These are phyloP conservation scores for Russula ochroleuca DNA, from an alignment of 768 basidiomycete genomes.

Conservation along the genomic window DNA sequence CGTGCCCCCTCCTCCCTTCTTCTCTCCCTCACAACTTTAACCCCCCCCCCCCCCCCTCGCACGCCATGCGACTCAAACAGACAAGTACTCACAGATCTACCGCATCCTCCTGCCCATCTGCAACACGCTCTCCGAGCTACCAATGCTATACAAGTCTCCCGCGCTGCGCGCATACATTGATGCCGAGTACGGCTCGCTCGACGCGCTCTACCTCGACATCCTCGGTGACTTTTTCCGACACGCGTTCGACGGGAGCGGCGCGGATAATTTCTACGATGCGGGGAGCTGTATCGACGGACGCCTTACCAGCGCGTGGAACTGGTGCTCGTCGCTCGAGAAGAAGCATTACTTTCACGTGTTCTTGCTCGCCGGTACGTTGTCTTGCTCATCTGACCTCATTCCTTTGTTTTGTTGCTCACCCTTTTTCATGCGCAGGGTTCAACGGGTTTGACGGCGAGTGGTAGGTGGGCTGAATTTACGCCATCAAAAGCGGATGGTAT, in stretches of 20 bases:
- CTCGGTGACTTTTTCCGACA: slow-evolving; percentile 83
- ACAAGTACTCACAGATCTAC: slow-evolving; percentile 91
- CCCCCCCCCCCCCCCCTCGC: not conserved
- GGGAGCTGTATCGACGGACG: slow-evolving; percentile 82
- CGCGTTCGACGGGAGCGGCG: slow-evolving; percentile 87
- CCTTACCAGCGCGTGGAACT: slow-evolving; percentile 88
- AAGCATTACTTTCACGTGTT: slow-evolving; percentile 81
- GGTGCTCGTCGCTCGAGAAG: slow-evolving; percentile 83
- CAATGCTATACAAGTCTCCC: slow-evolving; percentile 59
- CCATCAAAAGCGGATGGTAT: not conserved
- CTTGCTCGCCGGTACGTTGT: slow-evolving; percentile 60
- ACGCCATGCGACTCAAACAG: slow-evolving; percentile 29
- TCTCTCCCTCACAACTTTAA: not conserved
- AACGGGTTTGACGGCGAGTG: slow-evolving; percentile 84
- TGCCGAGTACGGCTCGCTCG: slow-evolving; percentile 73
- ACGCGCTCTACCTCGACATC: slow-evolving; percentile 65
- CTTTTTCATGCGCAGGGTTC: slow-evolving; percentile 48
- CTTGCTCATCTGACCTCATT: not conserved
- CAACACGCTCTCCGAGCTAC: slow-evolving; percentile 73
- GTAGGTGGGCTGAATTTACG: slow-evolving; percentile 36
- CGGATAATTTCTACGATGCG: slow-evolving; percentile 86
- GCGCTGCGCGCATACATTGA: slow-evolving; percentile 74
- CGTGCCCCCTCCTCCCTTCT: slow-evolving; percentile 2
- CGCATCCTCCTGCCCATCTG: slow-evolving; percentile 85
- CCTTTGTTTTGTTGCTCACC: slow-evolving; percentile 8